phyloP scores from a whole-genome alignment of 2,329 filamentous ascomycete species.

The Teratosphaeria viscida region DNA sequence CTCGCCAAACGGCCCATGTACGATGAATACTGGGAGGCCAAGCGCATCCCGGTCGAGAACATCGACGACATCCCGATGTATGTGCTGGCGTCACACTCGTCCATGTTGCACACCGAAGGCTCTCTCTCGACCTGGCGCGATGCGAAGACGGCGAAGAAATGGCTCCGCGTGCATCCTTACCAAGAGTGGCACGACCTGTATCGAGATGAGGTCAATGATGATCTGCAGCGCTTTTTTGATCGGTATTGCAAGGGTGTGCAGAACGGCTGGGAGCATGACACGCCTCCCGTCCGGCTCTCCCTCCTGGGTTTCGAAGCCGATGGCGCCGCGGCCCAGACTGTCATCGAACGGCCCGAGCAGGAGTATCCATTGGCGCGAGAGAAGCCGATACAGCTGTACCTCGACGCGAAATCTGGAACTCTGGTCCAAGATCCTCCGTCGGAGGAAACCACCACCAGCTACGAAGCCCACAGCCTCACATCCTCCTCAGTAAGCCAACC shows the following conservation, averaged over 20 bases:
- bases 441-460: background rate
- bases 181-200: slow-evolving; percentile 37
- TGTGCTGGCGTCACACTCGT: slow-evolving; percentile 14
- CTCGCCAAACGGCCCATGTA: slow-evolving; percentile 3
- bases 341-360: slow-evolving; percentile 3
- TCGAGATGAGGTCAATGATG: slow-evolving; percentile 22
- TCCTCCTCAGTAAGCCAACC: background rate
- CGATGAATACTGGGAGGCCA: slow-evolving; percentile 13
- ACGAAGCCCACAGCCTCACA: background rate
- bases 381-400: background rate
- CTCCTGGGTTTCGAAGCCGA: slow-evolving; percentile 17
- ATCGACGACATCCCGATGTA: slow-evolving; percentile 11
- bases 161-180: slow-evolving; percentile 29
- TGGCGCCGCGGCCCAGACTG: background rate
- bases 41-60: slow-evolving; percentile 7
- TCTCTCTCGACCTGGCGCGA: slow-evolving; percentile 3
- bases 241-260: slow-evolving; percentile 31
- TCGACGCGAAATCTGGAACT: background rate
- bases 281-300: slow-evolving; percentile 34
- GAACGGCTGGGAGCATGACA: slow-evolving; percentile 32
- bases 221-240: slow-evolving; percentile 36
- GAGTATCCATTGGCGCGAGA: background rate
- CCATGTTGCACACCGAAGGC: slow-evolving; percentile 28
- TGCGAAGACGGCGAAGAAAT: background rate
- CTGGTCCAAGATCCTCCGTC: background rate